Evolutionary conservation across 768 basidiomycete species (phyloP), one percentile per base, ranked within the genome.

Genomic region (Sutorius australiensis): DNA sequence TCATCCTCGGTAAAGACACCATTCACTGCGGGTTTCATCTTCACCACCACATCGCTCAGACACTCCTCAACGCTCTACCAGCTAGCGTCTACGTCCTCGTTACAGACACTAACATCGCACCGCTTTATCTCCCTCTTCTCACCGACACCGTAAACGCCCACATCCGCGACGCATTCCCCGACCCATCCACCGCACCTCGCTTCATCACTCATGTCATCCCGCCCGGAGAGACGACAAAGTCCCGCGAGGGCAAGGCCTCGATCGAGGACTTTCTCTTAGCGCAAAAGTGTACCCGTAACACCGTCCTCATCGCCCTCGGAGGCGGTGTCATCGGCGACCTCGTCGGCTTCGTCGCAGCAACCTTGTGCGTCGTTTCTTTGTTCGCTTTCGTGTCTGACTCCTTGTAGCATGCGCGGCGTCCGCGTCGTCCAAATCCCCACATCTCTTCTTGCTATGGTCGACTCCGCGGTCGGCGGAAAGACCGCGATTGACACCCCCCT

Each of bases 401-500:
- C 34, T n/a, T 40, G 38, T 57, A 95, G 94, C 74, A 99, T 99
- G 97, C 89, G 97, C 48, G 97, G 97, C 7, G 83, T 98, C 21
- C 89, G 88, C 51, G 90, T 95, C 72, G 86, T 92, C 19, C 97
- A 99, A 73, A 90, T 99, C 50, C 97, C 97, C 0, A 98, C 97
- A 0, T 97, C 95, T 0, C 77, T 99, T 2, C 80, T 99, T 53
- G 93, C 95, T 6, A 99, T 99, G 97, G 97, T 99, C 21, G 97
- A 99, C 72, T 98, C 95, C 0, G 87, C 92, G 55, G 86, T 99
- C 40, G 97, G 97, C 6, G 95, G 97, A 33, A 99, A 98, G 77
- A 99, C 97, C 0, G 95, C 97, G n/a, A 94, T 98, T 56, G 97
- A 99, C 67, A 98, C 95, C 0, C 93, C 92, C 2, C 91, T 93